Evolutionary conservation across 352 stramenopile genomes (phyloP).

Genomic region (Pelagophyceae sp.): DNA sequence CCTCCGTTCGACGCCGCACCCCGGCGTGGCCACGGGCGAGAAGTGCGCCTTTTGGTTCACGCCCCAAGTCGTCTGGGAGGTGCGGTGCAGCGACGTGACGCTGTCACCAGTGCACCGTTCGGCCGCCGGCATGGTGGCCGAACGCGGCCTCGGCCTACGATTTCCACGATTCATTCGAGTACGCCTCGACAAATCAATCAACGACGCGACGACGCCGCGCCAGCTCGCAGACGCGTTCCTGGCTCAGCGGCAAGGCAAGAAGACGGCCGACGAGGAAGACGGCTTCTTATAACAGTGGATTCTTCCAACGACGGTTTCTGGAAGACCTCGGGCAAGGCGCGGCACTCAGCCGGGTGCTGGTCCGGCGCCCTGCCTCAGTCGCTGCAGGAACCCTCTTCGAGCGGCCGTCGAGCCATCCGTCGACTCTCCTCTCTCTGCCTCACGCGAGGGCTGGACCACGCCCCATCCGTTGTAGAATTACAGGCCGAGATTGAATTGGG

Average conservation of each 20-base stretch:
- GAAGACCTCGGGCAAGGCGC: background rate
- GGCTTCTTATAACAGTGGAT: background rate
- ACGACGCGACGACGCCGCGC: conserved; percentile 60
- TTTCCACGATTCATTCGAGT: conserved; percentile 77
- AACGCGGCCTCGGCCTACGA: conserved; percentile 73
- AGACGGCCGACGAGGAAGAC: background rate
- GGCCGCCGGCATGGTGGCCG: conserved; percentile 62
- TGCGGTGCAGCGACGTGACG: conserved; percentile 71
- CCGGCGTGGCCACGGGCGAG: conserved; percentile 23
- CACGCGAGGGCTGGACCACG: no score
- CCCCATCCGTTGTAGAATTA: no score
- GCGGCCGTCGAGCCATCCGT: no score
- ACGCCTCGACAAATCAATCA: conserved; percentile 67
- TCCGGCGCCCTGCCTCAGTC: no score
- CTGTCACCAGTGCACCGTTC: conserved; percentile 75
- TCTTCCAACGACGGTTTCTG: background rate
- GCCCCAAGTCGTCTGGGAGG: conserved; percentile 66
- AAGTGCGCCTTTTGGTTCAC: conserved; percentile 58
- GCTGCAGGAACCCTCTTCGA: no score
- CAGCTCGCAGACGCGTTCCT: conserved; percentile 49
- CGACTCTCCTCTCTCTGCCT: no score
- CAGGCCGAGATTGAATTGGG: no score
- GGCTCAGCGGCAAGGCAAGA: conserved; percentile 17
- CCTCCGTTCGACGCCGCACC: background rate
- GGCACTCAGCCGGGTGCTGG: no score